These are phyloP conservation scores for Margaritispora aquatica DNA, from an alignment of 495 filamentous ascomycete species.

Conservation along the genomic window DNA sequence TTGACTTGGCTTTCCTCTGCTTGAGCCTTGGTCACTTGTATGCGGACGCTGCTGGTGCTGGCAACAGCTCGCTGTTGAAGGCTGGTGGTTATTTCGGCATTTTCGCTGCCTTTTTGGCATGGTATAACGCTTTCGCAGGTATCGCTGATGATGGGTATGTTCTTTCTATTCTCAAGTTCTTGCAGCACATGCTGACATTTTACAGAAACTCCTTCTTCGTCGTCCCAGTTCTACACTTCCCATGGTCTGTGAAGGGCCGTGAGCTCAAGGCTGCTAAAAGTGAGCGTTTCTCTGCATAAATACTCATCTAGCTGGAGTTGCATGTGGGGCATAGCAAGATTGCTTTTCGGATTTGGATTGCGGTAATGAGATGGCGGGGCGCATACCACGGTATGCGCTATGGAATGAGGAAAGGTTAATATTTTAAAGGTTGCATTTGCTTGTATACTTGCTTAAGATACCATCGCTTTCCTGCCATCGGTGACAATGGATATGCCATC, in stretches of 20 bases:
- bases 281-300: slow-evolving; percentile 22
- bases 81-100: slow-evolving; percentile 87
- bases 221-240: slow-evolving; percentile 92
- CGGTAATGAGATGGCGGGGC: neutral
- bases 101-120: slow-evolving; percentile 77
- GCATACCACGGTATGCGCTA: neutral
- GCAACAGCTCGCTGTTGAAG: slow-evolving; percentile 53
- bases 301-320: too few relatives aligned
- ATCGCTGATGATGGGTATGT: slow-evolving; percentile 80
- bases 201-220: slow-evolving; percentile 85
- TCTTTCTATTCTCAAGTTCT: neutral
- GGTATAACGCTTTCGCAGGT: slow-evolving; percentile 97
- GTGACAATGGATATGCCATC: too few relatives aligned
- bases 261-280: slow-evolving; percentile 28
- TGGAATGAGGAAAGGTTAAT: too few relatives aligned
- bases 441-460: too few relatives aligned
- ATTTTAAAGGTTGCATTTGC: too few relatives aligned
- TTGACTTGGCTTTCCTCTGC: slow-evolving; percentile 88
- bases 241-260: slow-evolving; percentile 86
- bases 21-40: slow-evolving; percentile 70
- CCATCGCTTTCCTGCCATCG: too few relatives aligned
- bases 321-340: too few relatives aligned
- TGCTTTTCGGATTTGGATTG: neutral
- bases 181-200: neutral
- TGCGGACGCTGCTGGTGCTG: slow-evolving; percentile 31